Percentiles rank a stretch among this genome's conserved stretches.
phyloP scores from a whole-genome alignment of 441 rosid genomes.

The Corymbia calophylla region DNA sequence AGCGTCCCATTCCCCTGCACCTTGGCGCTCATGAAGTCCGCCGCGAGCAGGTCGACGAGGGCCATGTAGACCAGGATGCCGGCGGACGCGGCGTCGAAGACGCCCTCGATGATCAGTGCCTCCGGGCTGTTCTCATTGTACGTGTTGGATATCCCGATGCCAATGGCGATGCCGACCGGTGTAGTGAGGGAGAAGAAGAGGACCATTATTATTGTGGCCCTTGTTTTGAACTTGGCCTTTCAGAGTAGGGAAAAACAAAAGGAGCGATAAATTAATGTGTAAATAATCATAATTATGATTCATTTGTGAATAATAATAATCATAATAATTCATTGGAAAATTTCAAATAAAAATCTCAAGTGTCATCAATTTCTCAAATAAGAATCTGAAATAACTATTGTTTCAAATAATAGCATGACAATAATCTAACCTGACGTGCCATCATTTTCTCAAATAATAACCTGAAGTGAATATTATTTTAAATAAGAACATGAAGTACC shows the following conservation, averaged over 20 bases:
- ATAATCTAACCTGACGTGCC: too few species aligned
- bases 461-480: too few species aligned
- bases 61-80: conserved; percentile 85
- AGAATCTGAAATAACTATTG: too few species aligned
- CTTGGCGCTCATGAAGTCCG: conserved; percentile 56
- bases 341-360: too few species aligned
- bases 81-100: conserved; percentile 52
- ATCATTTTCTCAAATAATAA: too few species aligned
- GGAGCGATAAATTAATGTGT: not conserved
- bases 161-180: conserved; percentile 57
- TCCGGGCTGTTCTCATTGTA: conserved; percentile 36
- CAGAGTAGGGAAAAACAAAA: not conserved
- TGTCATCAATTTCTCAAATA: too few species aligned
- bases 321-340: not conserved
- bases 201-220: conserved; percentile 28
- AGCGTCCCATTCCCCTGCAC: conserved; percentile 40
- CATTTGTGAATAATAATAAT: not conserved
- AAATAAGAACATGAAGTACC: too few species aligned
- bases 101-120: conserved; percentile 52
- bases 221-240: conserved; percentile 47
- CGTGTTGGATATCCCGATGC: conserved; percentile 36
- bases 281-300: not conserved
- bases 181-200: conserved; percentile 59
- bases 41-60: conserved; percentile 67
- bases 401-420: too few species aligned